Percentiles rank a stretch among this genome's conserved stretches.
These are phyloP conservation scores for Yamadazyma triangularis DNA, from an alignment of 1,139 yeast species.

Conservation along the genomic window DNA sequence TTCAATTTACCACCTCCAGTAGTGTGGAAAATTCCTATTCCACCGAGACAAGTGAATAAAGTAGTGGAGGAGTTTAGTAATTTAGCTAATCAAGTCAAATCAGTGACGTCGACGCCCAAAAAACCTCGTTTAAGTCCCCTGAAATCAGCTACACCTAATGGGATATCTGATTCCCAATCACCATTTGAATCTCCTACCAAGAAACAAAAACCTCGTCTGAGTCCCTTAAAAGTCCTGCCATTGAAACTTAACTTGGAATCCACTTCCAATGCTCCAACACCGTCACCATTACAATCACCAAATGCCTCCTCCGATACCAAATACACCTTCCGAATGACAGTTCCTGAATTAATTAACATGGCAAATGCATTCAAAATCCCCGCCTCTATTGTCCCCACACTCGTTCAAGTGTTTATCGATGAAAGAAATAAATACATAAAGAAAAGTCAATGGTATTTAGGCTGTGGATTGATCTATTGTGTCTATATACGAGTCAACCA, in stretches of 20 bases:
- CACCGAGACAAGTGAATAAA: constrained; percentile 40
- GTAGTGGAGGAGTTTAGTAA: constrained; percentile 44
- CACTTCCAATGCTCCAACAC: constrained; percentile 1
- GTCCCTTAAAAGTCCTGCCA: constrained; percentile 2
- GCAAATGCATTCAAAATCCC: constrained; percentile 66
- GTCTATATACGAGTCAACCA: constrained; percentile 55
- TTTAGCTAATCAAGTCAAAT: constrained; percentile 22
- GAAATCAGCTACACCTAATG: too few relatives aligned
- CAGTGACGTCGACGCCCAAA: constrained; percentile 28
- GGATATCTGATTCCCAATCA: constrained; percentile 1
- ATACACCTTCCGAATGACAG: constrained; percentile 15
- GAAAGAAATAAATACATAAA: constrained; percentile 48
- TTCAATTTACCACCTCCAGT: constrained; percentile 45
- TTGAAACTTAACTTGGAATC: too few relatives aligned
- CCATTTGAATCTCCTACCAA: background rate
- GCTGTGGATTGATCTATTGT: constrained; percentile 61
- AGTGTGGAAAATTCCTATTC: constrained; percentile 51
- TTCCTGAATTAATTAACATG: constrained; percentile 51
- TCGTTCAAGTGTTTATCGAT: constrained; percentile 47
- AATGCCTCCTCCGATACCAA: background rate
- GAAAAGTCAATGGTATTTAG: constrained; percentile 62
- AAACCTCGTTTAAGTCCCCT: too few relatives aligned
- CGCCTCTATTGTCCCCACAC: constrained; percentile 41
- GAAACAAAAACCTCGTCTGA: background rate
- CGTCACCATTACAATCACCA: constrained; percentile 1